Percentiles rank a stretch among this genome's conserved stretches.
These are phyloP conservation scores for Triticum timopheevii DNA, from an alignment of 176 grass and related monocot genomes.

Conservation along the genomic window DNA sequence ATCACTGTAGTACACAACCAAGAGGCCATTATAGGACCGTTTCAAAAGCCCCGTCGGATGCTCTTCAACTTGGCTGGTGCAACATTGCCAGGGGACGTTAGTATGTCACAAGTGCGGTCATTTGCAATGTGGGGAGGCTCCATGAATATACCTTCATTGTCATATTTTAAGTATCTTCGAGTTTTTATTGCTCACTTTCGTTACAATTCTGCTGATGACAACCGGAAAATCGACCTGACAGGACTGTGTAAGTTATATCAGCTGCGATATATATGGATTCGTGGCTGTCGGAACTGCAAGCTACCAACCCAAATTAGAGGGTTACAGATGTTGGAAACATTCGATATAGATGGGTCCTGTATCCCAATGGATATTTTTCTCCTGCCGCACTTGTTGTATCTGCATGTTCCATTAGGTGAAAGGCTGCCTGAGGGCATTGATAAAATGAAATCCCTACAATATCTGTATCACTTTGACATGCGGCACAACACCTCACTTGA, in stretches of 20 bases:
- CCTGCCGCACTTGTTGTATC: too few relatives aligned
- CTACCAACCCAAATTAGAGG: too few relatives aligned
- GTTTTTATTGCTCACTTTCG: neutral
- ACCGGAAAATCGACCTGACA: neutral
- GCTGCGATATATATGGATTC: neutral
- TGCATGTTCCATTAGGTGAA: accelerated
- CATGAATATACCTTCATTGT: neutral
- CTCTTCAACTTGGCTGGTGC: too few relatives aligned
- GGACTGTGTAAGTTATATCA: neutral
- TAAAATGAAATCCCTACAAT: too few relatives aligned
- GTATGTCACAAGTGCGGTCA: neutral
- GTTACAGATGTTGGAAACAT: too few relatives aligned
- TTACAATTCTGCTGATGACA: neutral
- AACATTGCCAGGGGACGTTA: too few relatives aligned
- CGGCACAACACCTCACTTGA: too few relatives aligned
- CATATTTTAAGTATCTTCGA: neutral
- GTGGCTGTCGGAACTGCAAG: too few relatives aligned
- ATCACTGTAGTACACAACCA: neutral
- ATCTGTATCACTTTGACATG: too few relatives aligned
- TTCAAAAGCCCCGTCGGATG: neutral
- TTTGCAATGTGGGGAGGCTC: neutral
- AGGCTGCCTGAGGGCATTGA: too few relatives aligned
- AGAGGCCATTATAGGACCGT: neutral
- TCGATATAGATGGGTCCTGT: too few relatives aligned
- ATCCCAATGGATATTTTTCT: too few relatives aligned